phyloP scores from a whole-genome alignment of 441 rosid genomes.

The Corymbia calophylla region DNA sequence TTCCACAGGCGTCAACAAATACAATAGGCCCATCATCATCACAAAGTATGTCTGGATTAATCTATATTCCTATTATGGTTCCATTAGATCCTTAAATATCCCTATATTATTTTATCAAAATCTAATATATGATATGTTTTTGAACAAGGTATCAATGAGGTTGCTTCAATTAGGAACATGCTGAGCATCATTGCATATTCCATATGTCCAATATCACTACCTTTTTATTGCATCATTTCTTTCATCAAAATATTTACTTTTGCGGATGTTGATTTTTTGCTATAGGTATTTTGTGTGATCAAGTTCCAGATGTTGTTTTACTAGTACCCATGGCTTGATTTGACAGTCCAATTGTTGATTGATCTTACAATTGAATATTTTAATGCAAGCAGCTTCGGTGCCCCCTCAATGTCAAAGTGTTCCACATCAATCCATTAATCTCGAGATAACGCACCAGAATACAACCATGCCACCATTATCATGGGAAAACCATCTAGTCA shows the following conservation, averaged over 20 bases:
- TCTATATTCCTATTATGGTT: too few species aligned
- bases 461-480: neutral
- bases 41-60: too few species aligned
- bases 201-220: rapidly evolving
- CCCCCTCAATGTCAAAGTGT: neutral
- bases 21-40: too few species aligned
- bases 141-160: rapidly evolving
- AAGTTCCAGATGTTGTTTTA: neutral
- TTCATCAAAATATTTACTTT: too few species aligned
- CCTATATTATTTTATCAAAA: rapidly evolving
- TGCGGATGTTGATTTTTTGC: rapidly evolving
- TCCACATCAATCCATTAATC: too few species aligned
- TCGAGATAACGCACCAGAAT: rapidly evolving
- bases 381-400: neutral
- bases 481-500: neutral
- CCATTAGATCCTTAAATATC: too few species aligned
- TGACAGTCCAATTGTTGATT: neutral
- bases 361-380: too few species aligned
- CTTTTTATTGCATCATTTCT: rapidly evolving
- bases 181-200: too few species aligned
- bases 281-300: rapidly evolving
- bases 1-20: rapidly evolving
- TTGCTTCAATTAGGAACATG: too few species aligned
- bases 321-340: neutral
- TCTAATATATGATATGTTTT: too few species aligned